Percentiles rank a stretch among this genome's conserved stretches.
These are phyloP conservation scores for Ceratocystis smalleyi DNA, from an alignment of 2,329 filamentous ascomycete species.

Conservation along the genomic window DNA sequence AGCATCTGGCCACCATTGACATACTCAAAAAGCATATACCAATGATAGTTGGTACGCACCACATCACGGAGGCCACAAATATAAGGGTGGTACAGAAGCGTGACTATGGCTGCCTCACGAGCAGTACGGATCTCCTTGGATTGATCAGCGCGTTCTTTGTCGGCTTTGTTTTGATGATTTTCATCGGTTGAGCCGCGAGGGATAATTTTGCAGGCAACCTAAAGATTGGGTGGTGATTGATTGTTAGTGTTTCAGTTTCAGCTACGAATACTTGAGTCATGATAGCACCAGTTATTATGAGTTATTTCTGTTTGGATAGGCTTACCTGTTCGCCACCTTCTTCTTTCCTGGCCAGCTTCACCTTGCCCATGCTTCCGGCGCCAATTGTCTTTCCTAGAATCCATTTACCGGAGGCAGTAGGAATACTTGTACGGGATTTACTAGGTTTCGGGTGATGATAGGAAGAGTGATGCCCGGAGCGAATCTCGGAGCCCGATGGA, in stretches of 20 bases:
- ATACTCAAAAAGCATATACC: conserved; percentile 99
- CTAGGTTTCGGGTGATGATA: conserved; percentile 28
- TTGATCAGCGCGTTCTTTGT: conserved; percentile 82
- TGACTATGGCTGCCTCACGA: conserved; percentile 90
- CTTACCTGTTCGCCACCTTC: conserved; percentile 81
- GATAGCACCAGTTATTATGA: background rate
- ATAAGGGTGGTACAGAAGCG: conserved; percentile 82
- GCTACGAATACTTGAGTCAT: background rate
- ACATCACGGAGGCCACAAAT: conserved; percentile 94
- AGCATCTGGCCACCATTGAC: conserved; percentile 99
- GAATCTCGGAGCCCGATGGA: conserved; percentile 4
- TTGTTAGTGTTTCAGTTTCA: background rate
- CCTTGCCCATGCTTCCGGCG: conserved; percentile 96
- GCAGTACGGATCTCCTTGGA: conserved; percentile 94
- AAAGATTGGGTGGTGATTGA: conserved; percentile 8
- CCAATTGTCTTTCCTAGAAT: conserved; percentile 92
- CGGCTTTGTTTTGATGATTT: conserved; percentile 50
- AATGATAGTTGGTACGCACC: conserved; percentile 90
- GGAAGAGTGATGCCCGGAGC: conserved; percentile 12
- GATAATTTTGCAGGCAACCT: conserved; percentile 96
- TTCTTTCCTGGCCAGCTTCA: conserved; percentile 82
- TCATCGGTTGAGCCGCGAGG: conserved; percentile 82
- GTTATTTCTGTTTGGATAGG: background rate
- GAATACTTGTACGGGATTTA: conserved; percentile 64
- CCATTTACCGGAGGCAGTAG: conserved; percentile 83